Percentiles rank a stretch among this genome's conserved stretches.
Evolutionary conservation across 768 basidiomycete genomes (phyloP).

Genomic region (Neoboletus magnificus): DNA sequence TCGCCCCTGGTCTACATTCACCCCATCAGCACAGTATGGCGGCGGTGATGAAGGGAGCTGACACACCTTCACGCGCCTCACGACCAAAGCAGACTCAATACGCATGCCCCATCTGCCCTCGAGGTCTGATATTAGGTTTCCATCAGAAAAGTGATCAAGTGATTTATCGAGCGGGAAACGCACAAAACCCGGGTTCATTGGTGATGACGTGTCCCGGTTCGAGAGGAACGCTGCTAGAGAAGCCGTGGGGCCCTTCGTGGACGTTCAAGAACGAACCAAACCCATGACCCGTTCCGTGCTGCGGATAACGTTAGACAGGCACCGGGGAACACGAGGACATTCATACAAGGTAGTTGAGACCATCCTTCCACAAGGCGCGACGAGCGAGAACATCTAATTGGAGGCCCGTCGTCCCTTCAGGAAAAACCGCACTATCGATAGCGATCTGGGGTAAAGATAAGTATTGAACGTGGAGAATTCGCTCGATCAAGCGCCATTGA

Average conservation of each 20-base stretch:
- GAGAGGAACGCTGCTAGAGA: constrained; percentile 66
- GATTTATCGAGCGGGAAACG: constrained; percentile 31
- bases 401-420: constrained; percentile 80
- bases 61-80: constrained; percentile 54
- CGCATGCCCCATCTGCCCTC: constrained; percentile 86
- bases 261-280: constrained; percentile 85
- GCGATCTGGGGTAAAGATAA: constrained; percentile 60
- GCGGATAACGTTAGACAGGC: constrained; percentile 18
- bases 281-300: constrained; percentile 93
- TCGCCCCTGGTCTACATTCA: constrained; percentile 58
- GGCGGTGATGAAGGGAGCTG: constrained; percentile 7
- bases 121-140: constrained; percentile 46
- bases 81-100: constrained; percentile 82
- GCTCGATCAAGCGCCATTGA: constrained; percentile 25
- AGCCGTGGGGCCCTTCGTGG: constrained; percentile 81
- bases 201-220: constrained; percentile 87
- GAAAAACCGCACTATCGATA: constrained; percentile 87
- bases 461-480: constrained; percentile 11
- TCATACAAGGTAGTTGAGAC: constrained; percentile 72
- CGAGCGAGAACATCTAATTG: constrained; percentile 89
- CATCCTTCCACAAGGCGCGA: constrained; percentile 83
- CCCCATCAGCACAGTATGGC: constrained; percentile 3
- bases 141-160: constrained; percentile 13
- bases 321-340: constrained; percentile 7
- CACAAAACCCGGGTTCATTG: constrained; percentile 93